Evolutionary conservation across 257 asterid species (phyloP), one percentile per base, ranked within the genome.

Genomic region (Voacanga thouarsii): DNA sequence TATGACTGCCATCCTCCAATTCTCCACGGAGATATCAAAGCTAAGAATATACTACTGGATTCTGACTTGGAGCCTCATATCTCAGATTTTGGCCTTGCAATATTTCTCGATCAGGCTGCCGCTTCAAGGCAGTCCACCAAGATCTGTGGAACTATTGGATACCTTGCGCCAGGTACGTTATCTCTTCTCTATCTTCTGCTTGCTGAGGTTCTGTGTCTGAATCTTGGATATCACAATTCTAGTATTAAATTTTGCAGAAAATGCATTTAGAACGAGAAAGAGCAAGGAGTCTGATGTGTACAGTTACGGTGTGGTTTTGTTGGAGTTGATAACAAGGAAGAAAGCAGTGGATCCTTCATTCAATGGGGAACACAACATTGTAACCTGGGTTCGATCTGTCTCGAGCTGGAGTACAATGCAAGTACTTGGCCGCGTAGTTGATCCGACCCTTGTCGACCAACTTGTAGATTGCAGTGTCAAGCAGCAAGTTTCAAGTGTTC

Each of bases 51-150:
- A 78, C 75, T 93, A 50, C 82, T 93, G 82, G 97, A 93, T 75
- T 80, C 88, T 4, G 92, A 89, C 2, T 76, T 91, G 79, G 97
- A 89, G 87, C 90, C 98, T 28, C 97, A 86, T 82, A 88, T 93
- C 75, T 90, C 98, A 0, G 98, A 93, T 81, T 93, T 93, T 69
- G 98, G 98, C 79, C 87, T 91, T 72, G 92, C 98, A 68, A 89
- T 87, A 85, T 90, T 93, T 75, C 78, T 90, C 2, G 83, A 92
- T 89, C 51, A 91, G 86, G 65, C 94, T 14, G 84, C 87, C 77
- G 82, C 86, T 2, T 39, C 81, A 47, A 72, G 37, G 37, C 84
- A 26, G 84, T 84, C 66, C 82, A 33, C 79, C 59, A 71, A 72
- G 45, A 77, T 91, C 73, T 86, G 82, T 78, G 98, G 98, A 66